These are phyloP conservation scores for Crucibulum laeve DNA, from an alignment of 768 basidiomycete genomes.

Conservation along the genomic window DNA sequence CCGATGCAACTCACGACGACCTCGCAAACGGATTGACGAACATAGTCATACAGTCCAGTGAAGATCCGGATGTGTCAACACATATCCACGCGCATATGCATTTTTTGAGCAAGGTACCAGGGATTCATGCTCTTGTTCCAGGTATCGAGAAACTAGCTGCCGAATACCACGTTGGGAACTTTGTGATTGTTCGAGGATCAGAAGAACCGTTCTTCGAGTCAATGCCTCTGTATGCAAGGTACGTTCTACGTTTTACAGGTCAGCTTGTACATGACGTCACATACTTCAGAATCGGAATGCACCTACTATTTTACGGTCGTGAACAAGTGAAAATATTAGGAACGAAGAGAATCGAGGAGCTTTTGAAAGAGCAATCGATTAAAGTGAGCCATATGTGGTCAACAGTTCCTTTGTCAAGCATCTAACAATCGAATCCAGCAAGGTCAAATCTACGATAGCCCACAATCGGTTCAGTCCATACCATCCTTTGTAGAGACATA, in stretches of 20 bases:
- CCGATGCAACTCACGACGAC: slow-evolving; percentile 25
- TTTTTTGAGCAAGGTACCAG: slow-evolving; percentile 21
- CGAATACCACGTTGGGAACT: slow-evolving; percentile 57
- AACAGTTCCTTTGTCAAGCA: background rate
- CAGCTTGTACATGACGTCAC: slow-evolving; percentile 4
- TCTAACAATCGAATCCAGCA: slow-evolving; percentile 26
- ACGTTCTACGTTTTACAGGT: slow-evolving; percentile 4
- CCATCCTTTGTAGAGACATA: slow-evolving; percentile 55
- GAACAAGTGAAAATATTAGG: slow-evolving; percentile 47
- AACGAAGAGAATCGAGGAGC: slow-evolving; percentile 38
- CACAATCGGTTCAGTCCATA: slow-evolving; percentile 46
- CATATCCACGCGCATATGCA: slow-evolving; percentile 28
- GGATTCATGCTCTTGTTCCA: slow-evolving; percentile 47
- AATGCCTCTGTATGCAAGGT: slow-evolving; percentile 69
- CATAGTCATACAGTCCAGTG: slow-evolving; percentile 31
- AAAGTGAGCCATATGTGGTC: slow-evolving; percentile 25
- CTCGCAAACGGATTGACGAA: slow-evolving; percentile 25
- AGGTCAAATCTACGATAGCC: slow-evolving; percentile 52
- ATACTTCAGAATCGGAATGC: slow-evolving; percentile 57
- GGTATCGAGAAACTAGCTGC: slow-evolving; percentile 50
- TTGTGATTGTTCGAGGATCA: slow-evolving; percentile 42
- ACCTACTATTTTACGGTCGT: slow-evolving; percentile 63
- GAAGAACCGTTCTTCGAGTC: slow-evolving; percentile 59
- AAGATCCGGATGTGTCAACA: slow-evolving; percentile 19
- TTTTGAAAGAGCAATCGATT: slow-evolving; percentile 52